phyloP scores from a whole-genome alignment of 2,329 filamentous ascomycete species.

The Macrophomina pseudophaseolina region DNA sequence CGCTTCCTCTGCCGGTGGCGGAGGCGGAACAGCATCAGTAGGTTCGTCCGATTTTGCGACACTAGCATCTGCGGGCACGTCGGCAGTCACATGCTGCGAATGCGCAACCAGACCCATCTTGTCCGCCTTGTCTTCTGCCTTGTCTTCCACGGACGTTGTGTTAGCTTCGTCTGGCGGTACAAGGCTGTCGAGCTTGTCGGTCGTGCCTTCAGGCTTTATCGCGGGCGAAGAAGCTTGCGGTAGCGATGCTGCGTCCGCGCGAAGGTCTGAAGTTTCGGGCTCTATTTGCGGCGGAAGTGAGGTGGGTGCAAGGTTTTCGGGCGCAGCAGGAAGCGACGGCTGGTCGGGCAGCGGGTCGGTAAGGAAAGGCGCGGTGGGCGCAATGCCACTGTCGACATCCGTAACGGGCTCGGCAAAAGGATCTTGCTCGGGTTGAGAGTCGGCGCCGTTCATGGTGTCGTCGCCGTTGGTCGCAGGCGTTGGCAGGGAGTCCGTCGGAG shows the following conservation, averaged over 20 bases:
- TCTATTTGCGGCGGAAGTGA: constrained; percentile 47
- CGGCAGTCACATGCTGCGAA: not conserved
- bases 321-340: constrained; percentile 40
- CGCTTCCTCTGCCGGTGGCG: constrained; percentile 14
- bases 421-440: constrained; percentile 34
- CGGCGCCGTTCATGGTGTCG: constrained; percentile 32
- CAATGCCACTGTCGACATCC: constrained; percentile 51
- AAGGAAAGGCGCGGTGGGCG: constrained; percentile 49
- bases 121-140: not conserved
- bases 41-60: constrained; percentile 23
- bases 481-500: constrained; percentile 19
- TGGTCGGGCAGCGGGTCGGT: constrained; percentile 46
- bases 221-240: constrained; percentile 3
- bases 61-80: not conserved
- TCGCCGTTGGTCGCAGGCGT: constrained; percentile 39
- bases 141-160: not conserved
- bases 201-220: constrained; percentile 5
- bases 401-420: constrained; percentile 45
- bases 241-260: constrained; percentile 16
- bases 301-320: constrained; percentile 34
- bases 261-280: constrained; percentile 44
- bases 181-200: not conserved
- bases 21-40: constrained; percentile 13
- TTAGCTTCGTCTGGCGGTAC: not conserved
- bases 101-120: constrained; percentile 11